Percentiles rank a stretch among this genome's conserved stretches.
phyloP scores from a whole-genome alignment of 176 grass and related monocot genomes.

The Oryza officinalis region DNA sequence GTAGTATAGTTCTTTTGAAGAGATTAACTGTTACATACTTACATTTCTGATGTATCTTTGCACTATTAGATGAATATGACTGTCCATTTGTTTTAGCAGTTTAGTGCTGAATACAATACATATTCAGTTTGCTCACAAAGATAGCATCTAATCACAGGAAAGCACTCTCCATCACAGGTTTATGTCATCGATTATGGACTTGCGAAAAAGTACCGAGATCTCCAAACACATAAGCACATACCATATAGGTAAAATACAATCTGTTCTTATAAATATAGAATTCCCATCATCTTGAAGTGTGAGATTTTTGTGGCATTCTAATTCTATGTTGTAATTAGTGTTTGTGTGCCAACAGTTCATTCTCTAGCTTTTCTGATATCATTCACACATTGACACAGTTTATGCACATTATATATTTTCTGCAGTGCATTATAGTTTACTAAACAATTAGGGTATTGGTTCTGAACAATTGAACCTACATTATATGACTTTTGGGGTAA shows the following conservation, averaged over 20 bases:
- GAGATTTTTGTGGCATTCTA: not conserved
- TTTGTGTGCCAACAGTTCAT: slow-evolving; percentile 10
- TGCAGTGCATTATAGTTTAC: not conserved
- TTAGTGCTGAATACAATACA: not conserved
- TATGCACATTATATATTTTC: not conserved
- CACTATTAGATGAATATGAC: not conserved
- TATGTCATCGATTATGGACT: slow-evolving; percentile 65
- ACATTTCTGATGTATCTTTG: slow-evolving; percentile 10
- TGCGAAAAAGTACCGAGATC: slow-evolving; percentile 56
- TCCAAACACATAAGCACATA: slow-evolving; percentile 69
- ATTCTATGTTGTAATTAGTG: not conserved
- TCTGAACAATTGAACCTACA: not conserved
- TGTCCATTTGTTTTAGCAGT: slow-evolving; percentile 2
- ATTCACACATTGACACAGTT: not conserved
- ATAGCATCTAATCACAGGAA: slow-evolving; percentile 15
- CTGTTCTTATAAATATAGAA: slow-evolving; percentile 1
- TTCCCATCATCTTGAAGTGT: not conserved
- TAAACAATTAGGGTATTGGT: slow-evolving; percentile 23
- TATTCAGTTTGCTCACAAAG: slow-evolving; percentile 11
- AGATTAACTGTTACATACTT: not conserved
- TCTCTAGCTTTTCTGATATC: not conserved
- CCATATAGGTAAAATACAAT: slow-evolving; percentile 54
- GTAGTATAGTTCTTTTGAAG: not conserved
- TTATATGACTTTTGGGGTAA: not conserved
- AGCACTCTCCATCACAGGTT: slow-evolving; percentile 38